Evolutionary conservation across 2,329 filamentous ascomycete species (phyloP).

Genomic region (Exophiala phaeomuriformis): DNA sequence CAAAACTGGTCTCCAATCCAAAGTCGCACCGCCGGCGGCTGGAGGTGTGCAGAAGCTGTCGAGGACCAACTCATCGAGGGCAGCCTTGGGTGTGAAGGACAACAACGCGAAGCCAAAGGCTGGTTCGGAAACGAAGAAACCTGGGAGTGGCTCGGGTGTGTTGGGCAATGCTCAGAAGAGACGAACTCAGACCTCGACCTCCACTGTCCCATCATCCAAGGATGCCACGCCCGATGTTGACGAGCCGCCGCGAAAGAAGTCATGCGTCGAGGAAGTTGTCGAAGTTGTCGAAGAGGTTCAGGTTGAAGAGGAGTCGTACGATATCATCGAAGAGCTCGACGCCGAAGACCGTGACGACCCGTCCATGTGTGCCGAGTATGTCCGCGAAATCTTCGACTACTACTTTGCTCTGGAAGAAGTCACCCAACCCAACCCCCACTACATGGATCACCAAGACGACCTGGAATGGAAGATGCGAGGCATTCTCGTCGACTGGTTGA

Average conservation of each 20-base stretch:
- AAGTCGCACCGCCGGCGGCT: constrained; percentile 61
- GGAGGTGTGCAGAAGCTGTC: constrained; percentile 73
- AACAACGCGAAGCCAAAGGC: constrained; percentile 52
- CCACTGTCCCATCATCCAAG: constrained; percentile 43
- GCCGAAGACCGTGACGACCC: constrained; percentile 86
- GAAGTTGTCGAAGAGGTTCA: constrained; percentile 38
- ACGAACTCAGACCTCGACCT: constrained; percentile 45
- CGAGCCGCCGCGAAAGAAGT: constrained; percentile 62
- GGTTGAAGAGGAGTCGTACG: constrained; percentile 27
- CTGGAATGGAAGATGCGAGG: constrained; percentile 98
- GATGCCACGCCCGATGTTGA: constrained; percentile 48
- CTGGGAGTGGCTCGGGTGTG: constrained; percentile 63
- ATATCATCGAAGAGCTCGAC: constrained; percentile 57
- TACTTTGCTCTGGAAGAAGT: constrained; percentile 74
- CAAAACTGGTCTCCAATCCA: constrained; percentile 66
- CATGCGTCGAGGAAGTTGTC: constrained; percentile 48
- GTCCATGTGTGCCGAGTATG: constrained; percentile 96
- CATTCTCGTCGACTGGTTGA: constrained; percentile 95
- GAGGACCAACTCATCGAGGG: constrained; percentile 53
- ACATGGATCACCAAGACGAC: constrained; percentile 91
- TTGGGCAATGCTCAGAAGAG: constrained; percentile 62
- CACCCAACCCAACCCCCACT: constrained; percentile 80
- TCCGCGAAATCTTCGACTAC: constrained; percentile 95
- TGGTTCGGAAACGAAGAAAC: constrained; percentile 59
- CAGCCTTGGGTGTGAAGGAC: constrained; percentile 60